These are phyloP conservation scores for Meredithiella fracta DNA, from an alignment of 2,329 filamentous ascomycete genomes.

Conservation along the genomic window DNA sequence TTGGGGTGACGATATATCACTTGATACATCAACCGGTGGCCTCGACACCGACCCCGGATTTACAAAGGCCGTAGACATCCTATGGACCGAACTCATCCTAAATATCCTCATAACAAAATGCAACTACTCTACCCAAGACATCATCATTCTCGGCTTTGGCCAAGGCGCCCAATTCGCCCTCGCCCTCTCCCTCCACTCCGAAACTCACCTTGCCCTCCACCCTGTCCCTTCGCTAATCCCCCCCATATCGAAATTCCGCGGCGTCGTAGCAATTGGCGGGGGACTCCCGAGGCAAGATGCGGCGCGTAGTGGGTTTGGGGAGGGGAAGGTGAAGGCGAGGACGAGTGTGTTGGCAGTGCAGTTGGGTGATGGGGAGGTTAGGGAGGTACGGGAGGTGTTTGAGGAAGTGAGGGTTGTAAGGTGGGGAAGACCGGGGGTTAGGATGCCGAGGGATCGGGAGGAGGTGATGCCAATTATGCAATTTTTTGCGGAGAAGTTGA, in stretches of 20 bases:
- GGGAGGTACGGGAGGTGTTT: constrained; percentile 50
- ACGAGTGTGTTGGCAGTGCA: constrained; percentile 47
- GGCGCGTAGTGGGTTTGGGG: constrained; percentile 27
- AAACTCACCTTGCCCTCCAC: constrained; percentile 7
- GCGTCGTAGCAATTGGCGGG: constrained; percentile 48
- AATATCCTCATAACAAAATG: constrained; percentile 36
- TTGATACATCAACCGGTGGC: constrained; percentile 33
- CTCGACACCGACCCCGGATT: constrained; percentile 49
- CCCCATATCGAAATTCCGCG: constrained; percentile 27
- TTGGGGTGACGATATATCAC: constrained; percentile 50
- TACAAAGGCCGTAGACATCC: constrained; percentile 26
- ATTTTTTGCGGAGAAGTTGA: constrained; percentile 53
- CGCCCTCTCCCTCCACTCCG: constrained; percentile 29
- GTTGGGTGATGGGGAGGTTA: constrained; percentile 45
- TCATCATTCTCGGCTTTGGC: constrained; percentile 50
- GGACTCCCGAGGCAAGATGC: constrained; percentile 34
- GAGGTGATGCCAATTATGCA: constrained; percentile 87
- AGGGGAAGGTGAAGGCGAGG: constrained; percentile 34
- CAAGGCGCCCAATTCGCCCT: constrained; percentile 50
- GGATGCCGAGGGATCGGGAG: constrained; percentile 67
- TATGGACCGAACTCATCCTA: constrained; percentile 35
- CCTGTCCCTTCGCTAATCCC: not conserved
- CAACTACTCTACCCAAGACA: constrained; percentile 42
- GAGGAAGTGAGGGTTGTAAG: constrained; percentile 47
- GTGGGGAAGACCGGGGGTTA: constrained; percentile 56